Conservation (phyloP, 2,329 filamentous ascomycete genomes). For the Venturia effusa region DNA sequence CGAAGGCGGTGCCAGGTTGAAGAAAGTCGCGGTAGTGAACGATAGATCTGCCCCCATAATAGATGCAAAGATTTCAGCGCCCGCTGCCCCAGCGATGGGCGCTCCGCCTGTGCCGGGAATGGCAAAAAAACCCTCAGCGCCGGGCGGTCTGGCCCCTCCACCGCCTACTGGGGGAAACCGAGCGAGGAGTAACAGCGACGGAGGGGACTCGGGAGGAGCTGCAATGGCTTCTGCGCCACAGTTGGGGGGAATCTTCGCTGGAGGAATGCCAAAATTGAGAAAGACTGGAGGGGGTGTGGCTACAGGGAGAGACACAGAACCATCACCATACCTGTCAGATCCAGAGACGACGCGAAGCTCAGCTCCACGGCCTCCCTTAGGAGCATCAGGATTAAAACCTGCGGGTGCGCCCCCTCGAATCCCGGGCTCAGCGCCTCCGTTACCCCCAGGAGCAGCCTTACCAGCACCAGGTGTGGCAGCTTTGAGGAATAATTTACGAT, state of each 20-base stretch:
- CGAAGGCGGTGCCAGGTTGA: constrained; percentile 65
- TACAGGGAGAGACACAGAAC: constrained; percentile 48
- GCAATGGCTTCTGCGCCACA: constrained; percentile 59
- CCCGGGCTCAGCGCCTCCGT: constrained; percentile 37
- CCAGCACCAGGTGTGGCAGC: constrained; percentile 47
- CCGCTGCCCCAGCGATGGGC: constrained; percentile 53
- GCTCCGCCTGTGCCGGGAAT: constrained; percentile 72
- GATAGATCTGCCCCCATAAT: constrained; percentile 78
- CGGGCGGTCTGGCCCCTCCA: constrained; percentile 31
- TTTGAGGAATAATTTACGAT: constrained; percentile 36
- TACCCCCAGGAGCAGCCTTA: constrained; percentile 30
- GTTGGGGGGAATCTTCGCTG: constrained; percentile 77
- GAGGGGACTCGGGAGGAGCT: constrained; percentile 27
- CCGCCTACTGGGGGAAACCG: constrained; percentile 60
- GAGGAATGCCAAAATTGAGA: constrained; percentile 89
- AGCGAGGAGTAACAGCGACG: constrained; percentile 74
- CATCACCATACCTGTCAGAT: constrained; percentile 67
- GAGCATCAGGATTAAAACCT: constrained; percentile 39
- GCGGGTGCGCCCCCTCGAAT: constrained; percentile 37
- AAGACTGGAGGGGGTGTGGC: constrained; percentile 67
- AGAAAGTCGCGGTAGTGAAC: constrained; percentile 78
- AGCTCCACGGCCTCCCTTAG: constrained; percentile 43
- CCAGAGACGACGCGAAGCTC: constrained; percentile 49
- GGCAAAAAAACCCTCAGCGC: constrained; percentile 13
- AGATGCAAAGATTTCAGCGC: constrained; percentile 40